A percentile compares a stretch with the other conserved stretches of the same genome.
These are phyloP conservation scores for Dryas drummondii DNA, from an alignment of 306 rosid species.

Conservation along the genomic window DNA sequence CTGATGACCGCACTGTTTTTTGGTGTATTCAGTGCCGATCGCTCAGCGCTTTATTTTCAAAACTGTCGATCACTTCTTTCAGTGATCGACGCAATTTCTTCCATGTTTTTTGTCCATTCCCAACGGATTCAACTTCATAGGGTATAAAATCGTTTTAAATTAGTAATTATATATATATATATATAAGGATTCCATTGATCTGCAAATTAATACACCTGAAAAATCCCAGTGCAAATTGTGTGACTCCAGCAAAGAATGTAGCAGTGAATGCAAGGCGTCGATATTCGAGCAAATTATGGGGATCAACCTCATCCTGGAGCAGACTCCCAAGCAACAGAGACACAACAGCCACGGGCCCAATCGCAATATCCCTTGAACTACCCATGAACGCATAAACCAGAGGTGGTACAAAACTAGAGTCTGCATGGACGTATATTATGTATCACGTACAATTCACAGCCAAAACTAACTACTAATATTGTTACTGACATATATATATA, in stretches of 20 bases:
- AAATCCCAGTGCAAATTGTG: constrained; percentile 64
- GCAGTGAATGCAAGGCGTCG: constrained; percentile 71
- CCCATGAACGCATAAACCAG: constrained; percentile 82
- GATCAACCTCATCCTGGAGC: constrained; percentile 40
- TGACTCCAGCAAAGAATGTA: constrained; percentile 80
- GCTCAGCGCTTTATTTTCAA: too few species aligned
- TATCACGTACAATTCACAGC: neutral
- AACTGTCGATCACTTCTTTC: too few species aligned
- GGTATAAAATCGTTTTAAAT: too few species aligned
- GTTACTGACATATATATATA: too few species aligned
- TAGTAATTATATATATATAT: too few species aligned
- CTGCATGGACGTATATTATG: constrained; percentile 24
- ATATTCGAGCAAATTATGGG: constrained; percentile 24
- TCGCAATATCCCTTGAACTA: constrained; percentile 80
- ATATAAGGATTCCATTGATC: too few species aligned
- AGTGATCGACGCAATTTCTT: too few species aligned
- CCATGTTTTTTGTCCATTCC: too few species aligned
- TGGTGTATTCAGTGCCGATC: too few species aligned
- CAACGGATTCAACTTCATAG: too few species aligned
- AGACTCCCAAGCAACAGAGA: constrained; percentile 71
- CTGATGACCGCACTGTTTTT: too few species aligned
- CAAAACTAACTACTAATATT: neutral
- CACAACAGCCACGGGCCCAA: constrained; percentile 86
- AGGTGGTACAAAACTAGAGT: constrained; percentile 75
- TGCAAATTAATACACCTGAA: constrained; percentile 40